Percentiles rank a stretch among this genome's conserved stretches.
These are phyloP conservation scores for Fomitopsis betulina DNA, from an alignment of 1,284 basidiomycete genomes.

Conservation along the genomic window DNA sequence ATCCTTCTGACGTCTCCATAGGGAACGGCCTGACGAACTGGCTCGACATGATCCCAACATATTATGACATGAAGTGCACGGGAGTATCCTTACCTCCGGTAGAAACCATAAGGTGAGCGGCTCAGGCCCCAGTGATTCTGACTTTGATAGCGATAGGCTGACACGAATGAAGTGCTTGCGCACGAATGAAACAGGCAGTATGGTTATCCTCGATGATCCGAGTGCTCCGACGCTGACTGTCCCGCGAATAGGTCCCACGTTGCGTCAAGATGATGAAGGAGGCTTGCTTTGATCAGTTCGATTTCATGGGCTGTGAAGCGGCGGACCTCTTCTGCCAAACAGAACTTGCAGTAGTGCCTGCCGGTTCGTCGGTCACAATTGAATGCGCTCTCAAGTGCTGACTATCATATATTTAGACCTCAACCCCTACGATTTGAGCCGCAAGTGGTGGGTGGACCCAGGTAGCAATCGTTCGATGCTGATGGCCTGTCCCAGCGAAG, in stretches of 20 bases:
- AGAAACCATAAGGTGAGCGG: conserved; percentile 20
- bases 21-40: conserved; percentile 40
- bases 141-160: neutral
- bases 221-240: neutral
- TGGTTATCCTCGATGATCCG: neutral
- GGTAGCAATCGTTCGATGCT: neutral
- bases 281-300: conserved; percentile 27
- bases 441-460: neutral
- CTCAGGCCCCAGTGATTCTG: too few species aligned
- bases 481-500: neutral
- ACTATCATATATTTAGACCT: neutral
- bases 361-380: neutral
- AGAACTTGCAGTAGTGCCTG: neutral
- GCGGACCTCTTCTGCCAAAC: conserved; percentile 34
- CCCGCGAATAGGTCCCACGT: conserved; percentile 18
- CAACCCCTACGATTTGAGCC: conserved; percentile 1
- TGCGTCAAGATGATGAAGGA: conserved; percentile 27
- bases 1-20: conserved; percentile 16
- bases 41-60: conserved; percentile 21
- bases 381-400: neutral
- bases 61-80: conserved; percentile 31
- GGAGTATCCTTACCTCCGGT: conserved; percentile 21
- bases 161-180: conserved; percentile 21
- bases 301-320: conserved; percentile 35
- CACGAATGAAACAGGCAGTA: conserved; percentile 35